Evolutionary conservation across 2,329 filamentous ascomycete species (phyloP).

Genomic region (Trichophyton rubrum): DNA sequence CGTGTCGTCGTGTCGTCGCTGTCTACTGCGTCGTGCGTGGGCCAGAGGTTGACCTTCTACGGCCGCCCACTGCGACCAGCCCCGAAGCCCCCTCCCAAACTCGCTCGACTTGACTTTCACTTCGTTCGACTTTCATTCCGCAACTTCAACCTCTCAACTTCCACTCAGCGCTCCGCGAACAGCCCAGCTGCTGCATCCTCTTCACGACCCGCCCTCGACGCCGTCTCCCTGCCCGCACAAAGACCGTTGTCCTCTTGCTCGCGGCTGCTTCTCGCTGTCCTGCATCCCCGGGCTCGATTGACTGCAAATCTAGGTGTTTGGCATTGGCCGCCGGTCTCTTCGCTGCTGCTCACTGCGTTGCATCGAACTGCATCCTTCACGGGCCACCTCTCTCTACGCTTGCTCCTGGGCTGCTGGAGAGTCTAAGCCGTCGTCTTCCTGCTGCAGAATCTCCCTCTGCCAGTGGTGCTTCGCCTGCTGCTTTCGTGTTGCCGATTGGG

Average conservation of each 20-base stretch:
- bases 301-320: too few relatives aligned
- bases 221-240: too few relatives aligned
- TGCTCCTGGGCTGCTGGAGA: too few relatives aligned
- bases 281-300: conserved; percentile 2
- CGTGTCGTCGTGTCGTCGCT: background rate
- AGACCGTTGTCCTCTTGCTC: background rate
- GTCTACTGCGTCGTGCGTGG: background rate
- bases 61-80: background rate
- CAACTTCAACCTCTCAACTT: conserved; percentile 8
- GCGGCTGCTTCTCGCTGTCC: background rate
- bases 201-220: too few relatives aligned
- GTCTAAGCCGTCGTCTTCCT: too few relatives aligned
- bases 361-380: too few relatives aligned
- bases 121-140: conserved; percentile 10
- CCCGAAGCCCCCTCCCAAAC: background rate
- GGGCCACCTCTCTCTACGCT: too few relatives aligned
- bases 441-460: background rate
- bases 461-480: background rate
- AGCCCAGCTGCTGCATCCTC: too few relatives aligned
- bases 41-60: background rate
- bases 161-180: background rate
- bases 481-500: background rate
- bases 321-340: too few relatives aligned
- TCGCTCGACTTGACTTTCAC: conserved; percentile 9
- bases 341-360: too few relatives aligned